Evolutionary conservation across 148 eudicot species (phyloP), one percentile per base, ranked within the genome.

Genomic region (Polygonum maritimum): DNA sequence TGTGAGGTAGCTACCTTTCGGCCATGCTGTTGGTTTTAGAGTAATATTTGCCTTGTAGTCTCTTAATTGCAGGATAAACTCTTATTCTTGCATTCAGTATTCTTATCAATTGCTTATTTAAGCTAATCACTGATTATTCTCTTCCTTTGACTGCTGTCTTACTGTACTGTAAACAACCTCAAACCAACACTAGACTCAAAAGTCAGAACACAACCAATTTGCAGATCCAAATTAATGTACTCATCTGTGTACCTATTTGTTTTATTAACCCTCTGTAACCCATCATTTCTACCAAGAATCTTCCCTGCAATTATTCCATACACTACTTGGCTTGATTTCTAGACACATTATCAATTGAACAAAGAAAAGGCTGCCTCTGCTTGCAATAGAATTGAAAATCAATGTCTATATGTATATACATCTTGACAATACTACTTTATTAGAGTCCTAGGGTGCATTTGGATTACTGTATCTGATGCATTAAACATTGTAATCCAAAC

Each of bases 341-440:
- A 36, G 44, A 67, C 21, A 67, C 0, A 15, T 35, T 35, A 36
- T 67, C 40, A 63, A 63, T 4, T 63, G 39, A 67, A 38, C 71
- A 38, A 67, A 67, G 44, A 14, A 36, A 67, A 38, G 21, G 45
- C 44, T 35, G 19, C 71, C 44, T 67, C 44, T 36, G 19, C 71
- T 19, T 67, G 71, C 71, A 67, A 35, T 36, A 35, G 44, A 38
- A 67, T 67, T 5, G 71, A 67, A 35, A 67, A 36, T 67, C 38
- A 67, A 67, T 67, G 71, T 67, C 45, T 67, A 67, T 11, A 67
- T 38, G 21, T 67, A 67, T 67, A 19, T 67, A 67, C 71, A 67
- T 67, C 8, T 41, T 67, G 16, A 35, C 71, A 67, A 67, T 19
- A 21, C 71, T 67, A 67, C 8, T 67, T 67, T 67, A 67, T 67